Percentiles rank a stretch among this genome's conserved stretches.
These are phyloP conservation scores for Mrakia frigida DNA, from an alignment of 768 basidiomycete species.

Conservation along the genomic window DNA sequence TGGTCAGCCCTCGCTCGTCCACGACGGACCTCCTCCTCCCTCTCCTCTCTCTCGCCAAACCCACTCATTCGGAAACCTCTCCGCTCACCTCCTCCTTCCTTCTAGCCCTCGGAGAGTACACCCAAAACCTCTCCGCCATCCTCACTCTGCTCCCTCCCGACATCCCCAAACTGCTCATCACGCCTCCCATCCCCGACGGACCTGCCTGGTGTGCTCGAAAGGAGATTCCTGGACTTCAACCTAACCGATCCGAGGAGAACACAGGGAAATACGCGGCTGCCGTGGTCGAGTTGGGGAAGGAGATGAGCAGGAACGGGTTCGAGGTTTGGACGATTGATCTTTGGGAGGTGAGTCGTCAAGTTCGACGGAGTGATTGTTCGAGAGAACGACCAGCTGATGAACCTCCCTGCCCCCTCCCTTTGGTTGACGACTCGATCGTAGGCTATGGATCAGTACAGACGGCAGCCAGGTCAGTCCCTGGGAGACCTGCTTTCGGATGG, in stretches of 20 bases:
- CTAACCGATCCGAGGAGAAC: constrained; percentile 25
- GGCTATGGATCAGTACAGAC: constrained; percentile 25
- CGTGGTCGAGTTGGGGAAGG: constrained; percentile 7
- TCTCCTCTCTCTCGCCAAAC: neutral
- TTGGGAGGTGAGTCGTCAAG: constrained; percentile 8
- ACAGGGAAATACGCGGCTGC: constrained; percentile 18
- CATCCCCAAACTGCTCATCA: constrained; percentile 24
- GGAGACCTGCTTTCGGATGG: constrained; percentile 24
- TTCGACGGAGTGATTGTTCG: too few relatives aligned
- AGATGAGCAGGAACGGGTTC: neutral
- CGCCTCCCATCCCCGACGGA: constrained; percentile 27
- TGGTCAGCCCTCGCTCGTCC: neutral
- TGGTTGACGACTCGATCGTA: neutral
- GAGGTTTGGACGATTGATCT: constrained; percentile 19
- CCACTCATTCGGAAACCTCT: too few relatives aligned
- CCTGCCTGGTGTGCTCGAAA: constrained; percentile 3
- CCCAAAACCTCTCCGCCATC: neutral
- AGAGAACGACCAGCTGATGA: too few relatives aligned
- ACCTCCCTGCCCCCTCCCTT: too few relatives aligned
- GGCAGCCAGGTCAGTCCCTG: neutral
- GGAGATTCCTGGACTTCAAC: neutral
- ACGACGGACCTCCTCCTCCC: neutral
- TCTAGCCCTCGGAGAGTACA: constrained; percentile 7
- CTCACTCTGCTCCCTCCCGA: constrained; percentile 12
- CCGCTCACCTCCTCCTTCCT: neutral